These are phyloP conservation scores for Kazachstania viticola DNA, from an alignment of 805 yeast species.

Conservation along the genomic window DNA sequence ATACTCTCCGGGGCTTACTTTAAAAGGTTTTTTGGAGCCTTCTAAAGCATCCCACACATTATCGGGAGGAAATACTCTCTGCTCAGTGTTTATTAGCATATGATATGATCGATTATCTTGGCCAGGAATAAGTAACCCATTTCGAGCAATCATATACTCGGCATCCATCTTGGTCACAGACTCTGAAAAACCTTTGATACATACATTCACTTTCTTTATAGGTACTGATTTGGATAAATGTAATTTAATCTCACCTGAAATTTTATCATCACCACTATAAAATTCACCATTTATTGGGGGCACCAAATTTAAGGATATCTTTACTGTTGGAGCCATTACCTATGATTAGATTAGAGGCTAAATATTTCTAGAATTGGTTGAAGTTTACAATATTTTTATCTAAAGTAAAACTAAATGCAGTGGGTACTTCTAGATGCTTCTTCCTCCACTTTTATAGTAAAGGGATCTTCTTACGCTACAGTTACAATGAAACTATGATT, in stretches of 20 bases:
- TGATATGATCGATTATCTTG: constrained; percentile 21
- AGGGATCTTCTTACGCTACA: too few species aligned
- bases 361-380: too few species aligned
- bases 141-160: constrained; percentile 12
- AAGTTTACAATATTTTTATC: too few species aligned
- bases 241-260: constrained; percentile 19
- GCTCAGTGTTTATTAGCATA: constrained; percentile 11
- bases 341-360: too few species aligned
- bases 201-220: constrained; percentile 35
- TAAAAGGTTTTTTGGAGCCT: constrained; percentile 21
- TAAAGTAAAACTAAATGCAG: too few species aligned
- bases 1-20: constrained; percentile 20
- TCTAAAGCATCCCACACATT: constrained; percentile 24
- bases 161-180: constrained; percentile 19
- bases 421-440: too few species aligned
- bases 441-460: too few species aligned
- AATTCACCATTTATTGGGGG: constrained; percentile 22
- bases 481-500: too few species aligned
- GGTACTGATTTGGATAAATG: constrained; percentile 16
- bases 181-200: constrained; percentile 32
- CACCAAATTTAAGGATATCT: constrained; percentile 9
- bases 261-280: constrained; percentile 20
- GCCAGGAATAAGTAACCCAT: constrained; percentile 17
- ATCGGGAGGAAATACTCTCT: constrained; percentile 24
- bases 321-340: constrained; percentile 16